Percentiles rank a stretch among this genome's conserved stretches.
These are phyloP conservation scores for Pichia occidentalis DNA, from an alignment of 805 yeast species.

Conservation along the genomic window DNA sequence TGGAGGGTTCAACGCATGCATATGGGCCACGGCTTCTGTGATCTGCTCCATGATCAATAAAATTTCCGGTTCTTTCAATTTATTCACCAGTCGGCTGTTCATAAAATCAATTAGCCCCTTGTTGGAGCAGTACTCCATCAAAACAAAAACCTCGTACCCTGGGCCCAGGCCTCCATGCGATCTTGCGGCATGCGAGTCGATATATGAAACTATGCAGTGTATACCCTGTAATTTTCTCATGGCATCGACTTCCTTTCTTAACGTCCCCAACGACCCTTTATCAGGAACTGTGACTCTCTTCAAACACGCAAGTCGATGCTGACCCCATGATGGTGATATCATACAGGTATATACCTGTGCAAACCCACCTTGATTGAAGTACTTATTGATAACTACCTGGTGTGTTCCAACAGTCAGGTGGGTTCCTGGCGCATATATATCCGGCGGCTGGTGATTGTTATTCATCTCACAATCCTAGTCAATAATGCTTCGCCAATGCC, in stretches of 20 bases:
- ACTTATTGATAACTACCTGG: constrained; percentile 37
- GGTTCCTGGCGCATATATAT: constrained; percentile 35
- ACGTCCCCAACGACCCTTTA: constrained; percentile 55
- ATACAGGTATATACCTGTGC: constrained; percentile 70
- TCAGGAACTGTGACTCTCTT: constrained; percentile 71
- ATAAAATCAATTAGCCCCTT: constrained; percentile 75
- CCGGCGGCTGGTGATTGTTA: constrained; percentile 12
- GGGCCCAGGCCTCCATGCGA: constrained; percentile 18
- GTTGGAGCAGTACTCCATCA: constrained; percentile 74
- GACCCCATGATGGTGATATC: constrained; percentile 38
- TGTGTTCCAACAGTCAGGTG: constrained; percentile 45
- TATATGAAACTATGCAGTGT: constrained; percentile 58
- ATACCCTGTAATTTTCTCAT: constrained; percentile 59
- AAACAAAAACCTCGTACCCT: constrained; percentile 70
- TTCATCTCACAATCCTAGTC: no score
- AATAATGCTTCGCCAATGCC: no score
- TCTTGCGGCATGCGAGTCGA: constrained; percentile 71
- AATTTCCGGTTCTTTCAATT: constrained; percentile 63
- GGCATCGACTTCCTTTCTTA: constrained; percentile 72
- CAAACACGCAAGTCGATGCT: constrained; percentile 51
- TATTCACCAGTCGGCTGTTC: constrained; percentile 62
- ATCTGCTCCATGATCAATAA: constrained; percentile 62
- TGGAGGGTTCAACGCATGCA: constrained; percentile 51
- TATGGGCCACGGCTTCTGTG: constrained; percentile 67
- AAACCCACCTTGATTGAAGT: constrained; percentile 54